phyloP scores from a whole-genome alignment of 305 asterid species.

The Fraxinus platypoda region DNA sequence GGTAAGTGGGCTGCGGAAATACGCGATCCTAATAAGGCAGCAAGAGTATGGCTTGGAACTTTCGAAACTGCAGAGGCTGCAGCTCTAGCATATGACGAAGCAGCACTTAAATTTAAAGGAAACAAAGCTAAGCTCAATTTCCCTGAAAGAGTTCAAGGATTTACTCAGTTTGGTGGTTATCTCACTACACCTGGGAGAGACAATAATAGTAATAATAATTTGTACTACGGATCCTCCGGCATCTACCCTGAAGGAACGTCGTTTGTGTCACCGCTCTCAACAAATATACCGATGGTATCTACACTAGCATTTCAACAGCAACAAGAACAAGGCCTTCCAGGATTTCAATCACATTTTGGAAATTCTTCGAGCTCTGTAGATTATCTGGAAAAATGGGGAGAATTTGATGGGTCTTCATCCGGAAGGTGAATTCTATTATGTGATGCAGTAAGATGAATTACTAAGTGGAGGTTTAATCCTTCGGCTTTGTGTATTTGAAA shows the following conservation, averaged over 20 bases:
- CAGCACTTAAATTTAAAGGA: slow-evolving; percentile 79
- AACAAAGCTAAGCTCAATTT: slow-evolving; percentile 87
- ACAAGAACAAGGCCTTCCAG: slow-evolving; percentile 23
- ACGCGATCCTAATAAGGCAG: slow-evolving; percentile 83
- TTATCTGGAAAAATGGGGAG: slow-evolving; percentile 32
- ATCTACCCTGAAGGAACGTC: slow-evolving; percentile 1
- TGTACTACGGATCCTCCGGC: slow-evolving; percentile 20
- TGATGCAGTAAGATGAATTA: not conserved
- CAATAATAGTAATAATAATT: slow-evolving; percentile 17
- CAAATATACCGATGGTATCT: not conserved
- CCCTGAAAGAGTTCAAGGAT: slow-evolving; percentile 74
- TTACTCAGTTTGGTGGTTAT: slow-evolving; percentile 31
- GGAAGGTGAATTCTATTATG: not conserved
- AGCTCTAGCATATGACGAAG: slow-evolving; percentile 81
- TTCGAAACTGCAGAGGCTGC: slow-evolving; percentile 81
- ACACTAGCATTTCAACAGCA: not conserved
- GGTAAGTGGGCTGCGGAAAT: slow-evolving; percentile 93
- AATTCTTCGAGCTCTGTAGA: slow-evolving; percentile 8
- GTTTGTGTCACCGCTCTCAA: not conserved
- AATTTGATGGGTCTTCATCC: slow-evolving; percentile 17
- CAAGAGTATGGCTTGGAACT: slow-evolving; percentile 87
- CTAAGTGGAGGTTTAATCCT: not conserved
- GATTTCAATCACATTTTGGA: slow-evolving; percentile 24
- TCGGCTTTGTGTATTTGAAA: not conserved
- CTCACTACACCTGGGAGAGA: slow-evolving; percentile 24